phyloP scores from a whole-genome alignment of 495 filamentous ascomycete species.

The Hypoxylon cercidicola region DNA sequence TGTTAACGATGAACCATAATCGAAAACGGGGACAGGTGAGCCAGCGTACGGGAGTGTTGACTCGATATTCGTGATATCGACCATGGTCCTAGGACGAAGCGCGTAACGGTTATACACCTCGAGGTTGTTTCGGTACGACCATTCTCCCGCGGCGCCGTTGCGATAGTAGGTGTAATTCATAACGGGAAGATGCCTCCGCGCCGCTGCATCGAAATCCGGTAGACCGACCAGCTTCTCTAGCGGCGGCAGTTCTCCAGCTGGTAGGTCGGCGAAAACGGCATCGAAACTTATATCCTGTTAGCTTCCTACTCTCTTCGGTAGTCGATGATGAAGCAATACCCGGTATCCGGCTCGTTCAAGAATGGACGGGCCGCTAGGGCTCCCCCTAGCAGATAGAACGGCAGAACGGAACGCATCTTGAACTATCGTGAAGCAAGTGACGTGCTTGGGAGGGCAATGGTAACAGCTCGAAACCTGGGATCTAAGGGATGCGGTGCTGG shows the following conservation, averaged over 20 bases:
- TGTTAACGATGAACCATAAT: background rate
- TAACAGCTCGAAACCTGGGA: background rate
- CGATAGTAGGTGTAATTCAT: slow-evolving; percentile 54
- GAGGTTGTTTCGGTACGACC: slow-evolving; percentile 54
- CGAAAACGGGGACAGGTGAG: background rate
- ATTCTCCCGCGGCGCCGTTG: slow-evolving; percentile 54
- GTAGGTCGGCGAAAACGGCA: slow-evolving; percentile 26
- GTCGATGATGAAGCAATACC: slow-evolving; percentile 9
- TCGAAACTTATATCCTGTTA: slow-evolving; percentile 38
- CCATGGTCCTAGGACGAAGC: slow-evolving; percentile 42
- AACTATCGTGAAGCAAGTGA: slow-evolving; percentile 2
- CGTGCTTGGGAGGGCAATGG: background rate
- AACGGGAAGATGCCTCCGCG: slow-evolving; percentile 42
- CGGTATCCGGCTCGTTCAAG: slow-evolving; percentile 46
- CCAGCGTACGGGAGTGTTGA: slow-evolving; percentile 37
- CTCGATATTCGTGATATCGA: slow-evolving; percentile 50
- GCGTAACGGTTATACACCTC: slow-evolving; percentile 48
- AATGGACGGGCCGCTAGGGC: slow-evolving; percentile 42
- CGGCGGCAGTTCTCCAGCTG: slow-evolving; percentile 41
- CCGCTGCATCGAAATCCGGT: slow-evolving; percentile 51
- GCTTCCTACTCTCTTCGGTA: background rate
- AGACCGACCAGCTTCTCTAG: slow-evolving; percentile 46
- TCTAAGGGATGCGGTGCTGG: background rate
- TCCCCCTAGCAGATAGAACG: slow-evolving; percentile 24
- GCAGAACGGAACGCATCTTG: slow-evolving; percentile 25